A percentile compares a stretch with the other conserved stretches of the same genome.
phyloP scores from a whole-genome alignment of 1,284 basidiomycete species.

The Naganishia albida region DNA sequence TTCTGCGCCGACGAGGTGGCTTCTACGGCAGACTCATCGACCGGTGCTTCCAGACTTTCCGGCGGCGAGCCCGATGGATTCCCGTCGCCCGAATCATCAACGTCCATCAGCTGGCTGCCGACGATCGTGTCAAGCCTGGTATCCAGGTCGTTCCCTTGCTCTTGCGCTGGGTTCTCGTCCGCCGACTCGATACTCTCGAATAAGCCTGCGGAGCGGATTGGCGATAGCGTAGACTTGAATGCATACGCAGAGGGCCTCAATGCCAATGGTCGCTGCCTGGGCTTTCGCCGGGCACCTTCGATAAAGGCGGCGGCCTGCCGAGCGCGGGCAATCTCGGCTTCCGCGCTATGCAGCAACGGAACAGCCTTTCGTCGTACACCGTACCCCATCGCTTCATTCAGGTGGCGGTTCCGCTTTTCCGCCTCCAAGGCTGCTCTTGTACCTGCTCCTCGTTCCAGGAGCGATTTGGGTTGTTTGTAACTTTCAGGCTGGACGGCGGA shows the following conservation, averaged over 20 bases:
- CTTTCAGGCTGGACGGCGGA: conserved; percentile 16
- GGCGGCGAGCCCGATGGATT: no score
- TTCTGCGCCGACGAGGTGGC: no score
- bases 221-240: not conserved
- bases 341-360: conserved; percentile 19
- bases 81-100: not conserved
- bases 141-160: not conserved
- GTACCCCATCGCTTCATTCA: not conserved
- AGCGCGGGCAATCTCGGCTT: conserved; percentile 22
- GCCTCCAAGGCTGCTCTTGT: conserved; percentile 19
- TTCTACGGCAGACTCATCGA: no score
- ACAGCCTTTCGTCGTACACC: not conserved
- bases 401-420: not conserved
- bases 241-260: not conserved
- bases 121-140: conserved; percentile 5
- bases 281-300: conserved; percentile 6
- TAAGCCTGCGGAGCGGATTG: not conserved
- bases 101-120: not conserved
- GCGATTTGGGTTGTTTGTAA: conserved; percentile 15
- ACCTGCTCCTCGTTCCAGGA: conserved; percentile 11
- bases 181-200: not conserved
- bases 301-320: conserved; percentile 24
- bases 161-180: not conserved
- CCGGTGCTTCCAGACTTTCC: no score
- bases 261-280: not conserved